These are phyloP conservation scores for Metroxylon sagu DNA, from an alignment of 176 grass and related monocot species.

Conservation along the genomic window DNA sequence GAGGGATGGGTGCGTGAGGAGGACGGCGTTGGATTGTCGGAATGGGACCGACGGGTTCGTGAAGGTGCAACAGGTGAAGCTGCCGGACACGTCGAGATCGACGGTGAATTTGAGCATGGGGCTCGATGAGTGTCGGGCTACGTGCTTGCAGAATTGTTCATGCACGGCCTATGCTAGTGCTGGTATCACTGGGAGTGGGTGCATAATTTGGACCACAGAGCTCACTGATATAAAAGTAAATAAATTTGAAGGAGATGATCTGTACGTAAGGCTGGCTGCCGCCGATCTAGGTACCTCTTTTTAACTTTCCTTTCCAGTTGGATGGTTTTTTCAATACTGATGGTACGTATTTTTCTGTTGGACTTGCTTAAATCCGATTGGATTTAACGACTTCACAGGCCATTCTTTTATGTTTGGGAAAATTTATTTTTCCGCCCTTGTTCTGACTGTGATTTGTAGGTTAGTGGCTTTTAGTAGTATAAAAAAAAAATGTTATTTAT, in stretches of 20 bases:
- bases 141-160: neutral
- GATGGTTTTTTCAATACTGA: no score
- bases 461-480: no score
- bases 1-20: neutral
- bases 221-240: neutral
- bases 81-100: neutral
- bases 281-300: constrained; percentile 2
- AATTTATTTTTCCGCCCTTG: no score
- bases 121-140: neutral
- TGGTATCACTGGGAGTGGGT: neutral
- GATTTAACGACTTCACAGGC: no score
- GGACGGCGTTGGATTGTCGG: neutral
- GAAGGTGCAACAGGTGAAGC: neutral
- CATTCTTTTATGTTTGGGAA: no score
- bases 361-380: no score
- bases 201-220: neutral
- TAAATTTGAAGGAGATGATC: neutral
- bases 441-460: no score
- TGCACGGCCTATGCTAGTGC: no score
- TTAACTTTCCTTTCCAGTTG: no score
- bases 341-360: no score
- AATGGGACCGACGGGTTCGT: neutral
- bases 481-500: no score
- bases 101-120: neutral
- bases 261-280: neutral